Base-by-base conservation (phyloP, 1,284 basidiomycete genomes). In the Melampsora americana region DNA sequence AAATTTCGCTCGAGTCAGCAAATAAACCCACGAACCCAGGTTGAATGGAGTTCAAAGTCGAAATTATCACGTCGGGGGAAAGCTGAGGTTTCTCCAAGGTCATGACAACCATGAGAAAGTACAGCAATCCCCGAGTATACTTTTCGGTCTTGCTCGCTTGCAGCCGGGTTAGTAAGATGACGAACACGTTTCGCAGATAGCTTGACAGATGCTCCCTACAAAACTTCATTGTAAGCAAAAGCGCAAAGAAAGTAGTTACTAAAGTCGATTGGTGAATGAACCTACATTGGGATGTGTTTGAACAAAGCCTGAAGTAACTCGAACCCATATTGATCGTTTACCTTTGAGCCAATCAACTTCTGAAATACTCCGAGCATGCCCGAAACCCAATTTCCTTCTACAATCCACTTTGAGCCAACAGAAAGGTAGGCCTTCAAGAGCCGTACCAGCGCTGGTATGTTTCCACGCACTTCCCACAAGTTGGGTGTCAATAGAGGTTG, bases 391-490 rank as follows among this genome's bases (percentile, higher is more conserved):
- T 89, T 89, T 20, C 87, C 85, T 7, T 85, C 86, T n/a, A 90
- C 86, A 84, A 98, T 91, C 78, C 88, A 84, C 0, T 81, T 80
- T 0, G 88, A 86, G 76, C 93, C 94, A 32, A 90, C 87, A 1
- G 86, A 84, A 14, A 99, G 85, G 84, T 93, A 95, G 0, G 93
- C 92, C 78, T 90, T 90, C 73, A 98, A 86, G 11, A 98, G 86
- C 78, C 92, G 89, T 11, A 96, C 94, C 0, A 99, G 87, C 1
- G 94, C 95, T 0, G 95, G 95, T 28, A 99, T 89, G 81, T 92
- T 95, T n/a, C 95, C 95, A 79, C 95, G 90, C 81, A 93, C 91
- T 82, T 92, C 90, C 95, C 96, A 99, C 23, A 91, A 87, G 1
- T 89, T 86, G 0, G 94, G 93, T 0, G 90, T 92, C 46, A 98